Percentiles rank a stretch among this genome's conserved stretches.
These are phyloP conservation scores for Coemansia reversa DNA, from an alignment of 192 early-diverging fungal species.

Conservation along the genomic window DNA sequence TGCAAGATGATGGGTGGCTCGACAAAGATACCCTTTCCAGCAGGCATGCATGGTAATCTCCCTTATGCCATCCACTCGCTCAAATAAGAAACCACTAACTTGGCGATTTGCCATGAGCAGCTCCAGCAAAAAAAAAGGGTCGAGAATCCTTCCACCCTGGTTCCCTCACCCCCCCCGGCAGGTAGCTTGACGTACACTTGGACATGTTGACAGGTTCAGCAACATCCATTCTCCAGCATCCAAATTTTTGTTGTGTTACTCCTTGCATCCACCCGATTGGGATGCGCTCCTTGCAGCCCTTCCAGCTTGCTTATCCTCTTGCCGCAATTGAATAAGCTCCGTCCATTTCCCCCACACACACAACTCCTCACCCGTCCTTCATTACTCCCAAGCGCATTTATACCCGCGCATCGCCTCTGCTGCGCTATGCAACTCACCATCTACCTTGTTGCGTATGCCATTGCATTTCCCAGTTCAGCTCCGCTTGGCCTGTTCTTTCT, in stretches of 20 bases:
- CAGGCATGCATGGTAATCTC: constrained; percentile 24
- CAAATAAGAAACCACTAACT: constrained; percentile 27
- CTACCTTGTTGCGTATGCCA: not conserved
- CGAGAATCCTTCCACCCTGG: constrained; percentile 1
- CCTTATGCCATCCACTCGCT: not conserved
- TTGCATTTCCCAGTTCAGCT: constrained; percentile 6
- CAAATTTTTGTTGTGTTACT: constrained; percentile 7
- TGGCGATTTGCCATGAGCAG: constrained; percentile 16
- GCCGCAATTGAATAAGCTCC: constrained; percentile 8
- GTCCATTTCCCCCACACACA: not conserved
- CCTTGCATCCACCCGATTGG: constrained; percentile 9
- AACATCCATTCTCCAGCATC: constrained; percentile 18
- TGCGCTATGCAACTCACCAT: not conserved
- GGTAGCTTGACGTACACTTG: constrained; percentile 3
- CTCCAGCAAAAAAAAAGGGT: constrained; percentile 13
- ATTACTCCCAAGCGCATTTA: constrained; percentile 8
- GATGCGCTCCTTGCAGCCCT: constrained; percentile 23
- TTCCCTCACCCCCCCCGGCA: not conserved
- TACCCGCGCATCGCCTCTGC: constrained; percentile 5
- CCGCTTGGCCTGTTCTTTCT: not conserved
- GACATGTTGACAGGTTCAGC: constrained; percentile 17
- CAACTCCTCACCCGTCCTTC: not conserved
- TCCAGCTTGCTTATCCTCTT: constrained; percentile 14
- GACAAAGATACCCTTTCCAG: not conserved
- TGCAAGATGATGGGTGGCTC: constrained; percentile 1